phyloP scores from a whole-genome alignment of 768 basidiomycete genomes.

The Psilocybe cubensis region DNA sequence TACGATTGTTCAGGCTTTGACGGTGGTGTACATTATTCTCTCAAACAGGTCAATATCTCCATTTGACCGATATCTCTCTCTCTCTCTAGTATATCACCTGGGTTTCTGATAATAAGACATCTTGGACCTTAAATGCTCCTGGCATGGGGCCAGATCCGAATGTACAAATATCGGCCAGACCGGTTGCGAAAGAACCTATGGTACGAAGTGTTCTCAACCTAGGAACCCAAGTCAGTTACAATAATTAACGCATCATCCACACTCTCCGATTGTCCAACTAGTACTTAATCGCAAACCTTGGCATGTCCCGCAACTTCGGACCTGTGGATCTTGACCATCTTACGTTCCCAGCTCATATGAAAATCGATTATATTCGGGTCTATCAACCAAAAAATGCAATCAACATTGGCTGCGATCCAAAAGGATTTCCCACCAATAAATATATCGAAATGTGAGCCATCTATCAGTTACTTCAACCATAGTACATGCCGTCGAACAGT shows the following conservation, averaged over 20 bases:
- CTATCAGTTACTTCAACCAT: not conserved
- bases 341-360: conserved; percentile 63
- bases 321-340: conserved; percentile 69
- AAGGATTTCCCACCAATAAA: conserved; percentile 64
- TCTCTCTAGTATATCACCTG: conserved; percentile 79
- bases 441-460: conserved; percentile 66
- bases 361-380: conserved; percentile 60
- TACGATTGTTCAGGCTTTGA: conserved; percentile 55
- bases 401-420: conserved; percentile 77
- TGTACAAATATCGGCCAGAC: conserved; percentile 65
- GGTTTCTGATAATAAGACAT: conserved; percentile 66
- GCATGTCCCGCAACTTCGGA: conserved; percentile 82
- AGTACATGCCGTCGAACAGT: not conserved
- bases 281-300: conserved; percentile 85
- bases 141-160: conserved; percentile 66
- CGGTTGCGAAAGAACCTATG: conserved; percentile 87
- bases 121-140: conserved; percentile 77
- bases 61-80: not conserved
- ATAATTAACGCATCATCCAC: not conserved
- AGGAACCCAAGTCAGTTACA: too few species aligned
- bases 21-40: conserved; percentile 54
- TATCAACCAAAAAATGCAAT: conserved; percentile 67
- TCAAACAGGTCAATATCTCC: not conserved
- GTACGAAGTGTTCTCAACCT: conserved; percentile 39
- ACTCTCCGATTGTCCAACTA: conserved; percentile 28